phyloP scores from a whole-genome alignment of 768 basidiomycete genomes.

The Phanerochaete carnosa region DNA sequence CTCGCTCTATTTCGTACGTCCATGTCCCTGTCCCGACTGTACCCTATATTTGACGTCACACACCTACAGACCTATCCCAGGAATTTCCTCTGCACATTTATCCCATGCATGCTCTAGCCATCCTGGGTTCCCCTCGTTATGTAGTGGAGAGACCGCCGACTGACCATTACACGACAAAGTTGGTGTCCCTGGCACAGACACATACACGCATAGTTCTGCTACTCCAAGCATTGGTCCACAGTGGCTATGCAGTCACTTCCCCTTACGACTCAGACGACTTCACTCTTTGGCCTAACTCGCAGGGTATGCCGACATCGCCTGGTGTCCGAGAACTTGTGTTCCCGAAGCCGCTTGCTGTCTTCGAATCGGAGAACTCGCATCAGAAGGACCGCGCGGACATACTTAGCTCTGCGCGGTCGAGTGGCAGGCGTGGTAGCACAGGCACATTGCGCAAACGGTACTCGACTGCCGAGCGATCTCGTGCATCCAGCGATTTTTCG shows the following conservation, averaged over 20 bases:
- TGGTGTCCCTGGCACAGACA: conserved; percentile 51
- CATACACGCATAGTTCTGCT: conserved; percentile 76
- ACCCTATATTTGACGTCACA: neutral
- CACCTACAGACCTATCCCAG: conserved; percentile 34
- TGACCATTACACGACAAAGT: conserved; percentile 25
- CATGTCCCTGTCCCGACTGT: conserved; percentile 11
- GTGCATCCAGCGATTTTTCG: conserved; percentile 15
- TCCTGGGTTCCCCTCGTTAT: conserved; percentile 27
- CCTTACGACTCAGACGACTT: conserved; percentile 41
- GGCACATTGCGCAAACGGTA: neutral
- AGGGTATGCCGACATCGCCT: conserved; percentile 24
- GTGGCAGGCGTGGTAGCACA: conserved; percentile 7
- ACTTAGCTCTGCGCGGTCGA: neutral
- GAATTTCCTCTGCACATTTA: conserved; percentile 63
- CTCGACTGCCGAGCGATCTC: conserved; percentile 13
- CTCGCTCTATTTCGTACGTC: conserved; percentile 64
- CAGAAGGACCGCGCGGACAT: neutral
- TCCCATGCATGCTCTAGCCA: conserved; percentile 60
- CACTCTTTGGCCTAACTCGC: conserved; percentile 14
- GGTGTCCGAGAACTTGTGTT: conserved; percentile 60
- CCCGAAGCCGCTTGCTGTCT: conserved; percentile 67
- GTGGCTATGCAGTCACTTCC: conserved; percentile 45
- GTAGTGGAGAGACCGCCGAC: neutral
- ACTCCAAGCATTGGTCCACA: conserved; percentile 69
- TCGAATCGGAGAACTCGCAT: conserved; percentile 7